A percentile compares a stretch with the other conserved stretches of the same genome.
Conservation (phyloP, 306 rosid species). For the Medicago lupulina region DNA sequence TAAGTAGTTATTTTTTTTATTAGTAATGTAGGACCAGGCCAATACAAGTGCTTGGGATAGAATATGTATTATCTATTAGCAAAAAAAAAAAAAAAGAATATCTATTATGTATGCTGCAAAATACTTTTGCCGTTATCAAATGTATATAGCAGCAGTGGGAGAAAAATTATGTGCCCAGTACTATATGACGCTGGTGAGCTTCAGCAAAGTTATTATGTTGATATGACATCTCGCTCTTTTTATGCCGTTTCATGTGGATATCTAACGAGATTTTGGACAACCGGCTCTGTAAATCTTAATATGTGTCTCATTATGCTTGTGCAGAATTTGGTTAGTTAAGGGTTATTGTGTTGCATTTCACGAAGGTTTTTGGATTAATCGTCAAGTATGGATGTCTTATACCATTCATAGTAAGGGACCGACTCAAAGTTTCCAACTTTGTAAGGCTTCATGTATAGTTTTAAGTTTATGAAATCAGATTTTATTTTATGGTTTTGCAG, state of each 20-base stretch:
- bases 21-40: constrained; percentile 33
- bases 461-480: too few species aligned
- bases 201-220: neutral
- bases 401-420: too few species aligned
- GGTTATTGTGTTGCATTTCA: too few species aligned
- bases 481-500: too few species aligned
- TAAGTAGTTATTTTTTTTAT: constrained; percentile 28
- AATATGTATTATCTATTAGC: neutral
- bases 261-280: neutral
- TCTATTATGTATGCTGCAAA: constrained; percentile 18
- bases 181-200: neutral
- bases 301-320: too few species aligned
- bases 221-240: neutral
- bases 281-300: neutral
- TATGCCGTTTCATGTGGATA: neutral
- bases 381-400: too few species aligned
- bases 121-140: constrained; percentile 2
- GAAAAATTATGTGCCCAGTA: constrained; percentile 17
- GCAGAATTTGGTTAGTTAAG: too few species aligned
- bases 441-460: too few species aligned
- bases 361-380: too few species aligned
- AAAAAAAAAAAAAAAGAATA: neutral
- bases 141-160: neutral
- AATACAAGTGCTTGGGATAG: constrained; percentile 20
- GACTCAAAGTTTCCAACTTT: too few species aligned